Evolutionary conservation across 805 yeast species (phyloP).

Genomic region (Sugiyamaella marilandica): DNA sequence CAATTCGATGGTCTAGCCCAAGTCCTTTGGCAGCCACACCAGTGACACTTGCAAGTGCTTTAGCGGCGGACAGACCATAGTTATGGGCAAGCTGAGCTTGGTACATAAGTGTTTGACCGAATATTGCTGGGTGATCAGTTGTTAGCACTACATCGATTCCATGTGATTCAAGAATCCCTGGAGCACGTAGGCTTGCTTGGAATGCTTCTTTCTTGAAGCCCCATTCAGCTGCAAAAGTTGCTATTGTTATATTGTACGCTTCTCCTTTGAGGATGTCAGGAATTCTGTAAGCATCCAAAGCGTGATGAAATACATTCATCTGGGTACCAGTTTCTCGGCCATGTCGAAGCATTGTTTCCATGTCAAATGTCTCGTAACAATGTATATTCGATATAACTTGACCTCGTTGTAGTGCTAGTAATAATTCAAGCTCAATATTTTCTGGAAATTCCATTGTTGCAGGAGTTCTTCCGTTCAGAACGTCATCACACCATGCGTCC

Average conservation of each 20-base stretch:
- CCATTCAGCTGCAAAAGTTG: not conserved
- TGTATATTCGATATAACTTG: not conserved
- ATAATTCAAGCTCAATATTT: not conserved
- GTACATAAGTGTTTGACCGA: not conserved
- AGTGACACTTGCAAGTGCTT: slow-evolving; percentile 3
- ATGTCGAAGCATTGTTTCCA: not conserved
- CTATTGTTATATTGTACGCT: not conserved
- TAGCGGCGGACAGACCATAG: not conserved
- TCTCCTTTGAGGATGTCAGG: not conserved
- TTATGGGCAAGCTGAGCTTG: not conserved
- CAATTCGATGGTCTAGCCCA: not conserved
- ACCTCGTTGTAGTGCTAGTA: not conserved
- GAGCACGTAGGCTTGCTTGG: slow-evolving; percentile 3
- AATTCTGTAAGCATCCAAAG: not conserved
- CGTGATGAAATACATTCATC: not conserved
- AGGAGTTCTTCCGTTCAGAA: not conserved
- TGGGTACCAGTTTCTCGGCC: not conserved
- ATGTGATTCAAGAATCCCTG: not conserved
- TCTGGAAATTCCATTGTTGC: not conserved
- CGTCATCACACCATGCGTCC: not conserved
- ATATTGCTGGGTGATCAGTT: not conserved
- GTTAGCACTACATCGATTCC: not conserved
- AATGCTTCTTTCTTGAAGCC: not conserved
- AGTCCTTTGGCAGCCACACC: slow-evolving; percentile 3
- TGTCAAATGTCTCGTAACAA: not conserved